Percentiles rank a stretch among this genome's conserved stretches.
Conservation (phyloP, 2,329 filamentous ascomycete species). For the Aspergillus terreus region DNA sequence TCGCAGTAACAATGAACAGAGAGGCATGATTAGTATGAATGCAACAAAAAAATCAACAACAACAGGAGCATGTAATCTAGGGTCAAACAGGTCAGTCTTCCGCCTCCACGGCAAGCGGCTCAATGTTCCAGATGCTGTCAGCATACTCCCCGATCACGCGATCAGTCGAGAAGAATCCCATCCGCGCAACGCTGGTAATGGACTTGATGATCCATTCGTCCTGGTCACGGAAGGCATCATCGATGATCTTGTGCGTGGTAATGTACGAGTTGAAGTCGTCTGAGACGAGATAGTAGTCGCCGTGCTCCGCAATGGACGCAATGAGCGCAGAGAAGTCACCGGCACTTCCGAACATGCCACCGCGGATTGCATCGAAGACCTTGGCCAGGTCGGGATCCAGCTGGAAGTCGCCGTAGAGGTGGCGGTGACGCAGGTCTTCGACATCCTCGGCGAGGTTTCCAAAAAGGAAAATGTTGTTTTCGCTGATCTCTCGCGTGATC, state of each 20-base stretch:
- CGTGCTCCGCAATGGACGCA: conserved; percentile 81
- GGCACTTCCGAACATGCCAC: conserved; percentile 74
- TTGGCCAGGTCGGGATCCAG: conserved; percentile 72
- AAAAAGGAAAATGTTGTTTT: conserved; percentile 98
- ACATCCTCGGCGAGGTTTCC: conserved; percentile 95
- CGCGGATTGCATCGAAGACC: conserved; percentile 81
- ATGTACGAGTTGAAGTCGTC: conserved; percentile 97
- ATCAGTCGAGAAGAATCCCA: conserved; percentile 97
- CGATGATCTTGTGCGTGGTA: conserved; percentile 84
- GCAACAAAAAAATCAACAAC: background rate
- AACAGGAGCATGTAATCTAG: background rate
- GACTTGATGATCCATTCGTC: conserved; percentile 90
- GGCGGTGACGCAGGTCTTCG: conserved; percentile 86
- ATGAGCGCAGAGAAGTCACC: conserved; percentile 78
- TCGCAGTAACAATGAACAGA: background rate
- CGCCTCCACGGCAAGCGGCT: conserved; percentile 61
- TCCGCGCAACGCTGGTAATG: conserved; percentile 81
- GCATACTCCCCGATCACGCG: conserved; percentile 97
- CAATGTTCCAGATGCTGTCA: conserved; percentile 94
- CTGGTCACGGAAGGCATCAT: conserved; percentile 86
- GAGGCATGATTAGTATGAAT: background rate
- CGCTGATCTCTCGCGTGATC: conserved; percentile 94
- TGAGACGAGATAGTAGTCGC: conserved; percentile 95
- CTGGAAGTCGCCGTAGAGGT: conserved; percentile 76
- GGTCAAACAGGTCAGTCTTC: conserved; percentile 22